These are phyloP conservation scores for Termitomyces bulborhizus DNA, from an alignment of 768 basidiomycete species.

Conservation along the genomic window DNA sequence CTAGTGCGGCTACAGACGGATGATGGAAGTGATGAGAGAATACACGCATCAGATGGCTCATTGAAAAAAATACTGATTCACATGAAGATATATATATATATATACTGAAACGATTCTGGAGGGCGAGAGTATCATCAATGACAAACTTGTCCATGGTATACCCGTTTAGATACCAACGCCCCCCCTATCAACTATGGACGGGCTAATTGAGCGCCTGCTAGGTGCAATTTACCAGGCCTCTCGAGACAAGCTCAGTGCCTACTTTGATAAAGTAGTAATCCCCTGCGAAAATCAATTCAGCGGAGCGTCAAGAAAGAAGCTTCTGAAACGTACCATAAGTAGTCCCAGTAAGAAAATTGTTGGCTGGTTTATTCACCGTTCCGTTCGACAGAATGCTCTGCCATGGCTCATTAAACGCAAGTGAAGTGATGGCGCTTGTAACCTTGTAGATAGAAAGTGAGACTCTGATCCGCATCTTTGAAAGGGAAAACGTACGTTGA, in stretches of 20 bases:
- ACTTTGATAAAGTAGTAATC: slow-evolving; percentile 9
- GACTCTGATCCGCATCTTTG: background rate
- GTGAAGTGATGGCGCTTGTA: slow-evolving; percentile 11
- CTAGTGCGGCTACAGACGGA: no score
- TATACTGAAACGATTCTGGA: no score
- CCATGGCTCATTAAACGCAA: slow-evolving; percentile 17
- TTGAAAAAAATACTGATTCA: no score
- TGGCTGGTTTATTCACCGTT: slow-evolving; percentile 16
- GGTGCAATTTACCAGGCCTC: background rate
- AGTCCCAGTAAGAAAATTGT: slow-evolving; percentile 16
- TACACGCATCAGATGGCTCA: no score
- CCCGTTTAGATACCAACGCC: background rate
- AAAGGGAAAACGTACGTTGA: slow-evolving; percentile 29
- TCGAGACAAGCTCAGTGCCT: slow-evolving; percentile 4
- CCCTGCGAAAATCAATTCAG: background rate
- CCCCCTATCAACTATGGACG: background rate
- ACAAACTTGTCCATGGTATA: background rate
- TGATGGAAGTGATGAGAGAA: no score
- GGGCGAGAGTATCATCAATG: background rate
- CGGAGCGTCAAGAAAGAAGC: background rate
- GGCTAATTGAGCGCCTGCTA: background rate
- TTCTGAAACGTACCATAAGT: slow-evolving; percentile 23
- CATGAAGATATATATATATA: no score
- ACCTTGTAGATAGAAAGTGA: slow-evolving; percentile 4
- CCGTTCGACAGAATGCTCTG: slow-evolving; percentile 18